Evolutionary conservation across 1,284 basidiomycete genomes (phyloP).

Genomic region (Lignosus rhinocerotis): DNA sequence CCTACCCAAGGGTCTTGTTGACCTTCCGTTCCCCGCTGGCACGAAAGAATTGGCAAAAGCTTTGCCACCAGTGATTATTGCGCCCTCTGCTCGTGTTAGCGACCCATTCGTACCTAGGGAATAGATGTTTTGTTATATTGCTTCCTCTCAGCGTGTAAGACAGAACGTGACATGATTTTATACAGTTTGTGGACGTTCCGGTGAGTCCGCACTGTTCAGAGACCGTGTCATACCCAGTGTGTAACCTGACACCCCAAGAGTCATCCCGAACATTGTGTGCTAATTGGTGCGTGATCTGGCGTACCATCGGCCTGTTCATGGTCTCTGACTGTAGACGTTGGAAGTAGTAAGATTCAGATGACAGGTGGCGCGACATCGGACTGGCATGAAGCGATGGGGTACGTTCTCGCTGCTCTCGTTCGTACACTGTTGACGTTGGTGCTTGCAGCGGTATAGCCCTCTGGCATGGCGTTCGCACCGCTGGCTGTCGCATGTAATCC

Average conservation of each 20-base stretch:
- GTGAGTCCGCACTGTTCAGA: background rate
- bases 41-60: constrained; percentile 74
- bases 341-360: background rate
- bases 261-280: background rate
- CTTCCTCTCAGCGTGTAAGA: background rate
- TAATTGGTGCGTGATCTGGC: too few relatives aligned
- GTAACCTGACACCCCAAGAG: background rate
- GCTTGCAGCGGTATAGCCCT: background rate
- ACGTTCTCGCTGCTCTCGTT: background rate
- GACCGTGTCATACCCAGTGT: background rate
- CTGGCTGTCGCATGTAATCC: background rate
- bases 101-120: constrained; percentile 72
- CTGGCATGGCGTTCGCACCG: background rate
- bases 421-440: background rate
- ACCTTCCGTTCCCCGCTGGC: constrained; percentile 91
- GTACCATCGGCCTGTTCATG: background rate
- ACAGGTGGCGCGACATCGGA: background rate
- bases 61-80: constrained; percentile 65
- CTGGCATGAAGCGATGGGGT: background rate
- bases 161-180: background rate
- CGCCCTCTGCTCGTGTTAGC: constrained; percentile 71
- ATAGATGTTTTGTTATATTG: constrained; percentile 37
- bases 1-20: constrained; percentile 79
- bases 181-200: background rate
- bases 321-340: background rate